Evolutionary conservation across 2,329 filamentous ascomycete genomes (phyloP).

Genomic region (Diplodia intermedia): DNA sequence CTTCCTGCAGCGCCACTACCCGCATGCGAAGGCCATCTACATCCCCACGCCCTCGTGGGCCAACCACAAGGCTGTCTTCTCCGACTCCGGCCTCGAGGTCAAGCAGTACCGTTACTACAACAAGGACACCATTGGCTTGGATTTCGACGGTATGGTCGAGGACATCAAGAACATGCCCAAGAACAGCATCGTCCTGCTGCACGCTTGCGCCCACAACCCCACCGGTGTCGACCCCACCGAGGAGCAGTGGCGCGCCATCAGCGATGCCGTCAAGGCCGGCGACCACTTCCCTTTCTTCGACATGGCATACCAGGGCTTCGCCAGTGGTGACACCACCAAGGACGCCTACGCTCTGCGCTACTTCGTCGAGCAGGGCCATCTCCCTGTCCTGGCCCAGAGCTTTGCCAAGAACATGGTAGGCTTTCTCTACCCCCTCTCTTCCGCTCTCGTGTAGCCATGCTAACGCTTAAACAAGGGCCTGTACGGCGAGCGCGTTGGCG

Average conservation of each 20-base stretch:
- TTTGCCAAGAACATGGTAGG: constrained; percentile 99
- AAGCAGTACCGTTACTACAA: constrained; percentile 99
- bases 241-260: constrained; percentile 93
- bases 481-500: constrained; percentile 96
- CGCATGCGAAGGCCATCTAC: constrained; percentile 92
- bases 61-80: constrained; percentile 97
- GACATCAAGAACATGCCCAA: constrained; percentile 89
- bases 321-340: constrained; percentile 86
- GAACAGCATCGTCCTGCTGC: constrained; percentile 88
- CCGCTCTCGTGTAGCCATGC: neutral
- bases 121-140: constrained; percentile 96
- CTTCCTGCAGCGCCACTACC: constrained; percentile 92
- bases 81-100: constrained; percentile 87
- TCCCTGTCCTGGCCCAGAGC: constrained; percentile 85
- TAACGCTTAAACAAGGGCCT: constrained; percentile 70
- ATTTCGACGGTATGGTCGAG: constrained; percentile 91
- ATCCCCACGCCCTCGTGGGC: constrained; percentile 97
- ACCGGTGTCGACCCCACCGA: constrained; percentile 93
- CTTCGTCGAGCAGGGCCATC: constrained; percentile 92
- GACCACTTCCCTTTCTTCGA: constrained; percentile 97
- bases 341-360: constrained; percentile 93
- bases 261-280: constrained; percentile 81
- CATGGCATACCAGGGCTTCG: constrained; percentile 99
- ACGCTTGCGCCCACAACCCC: constrained; percentile 97
- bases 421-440: neutral